Evolutionary conservation across 768 basidiomycete genomes (phyloP).

Genomic region (Crassisporium funariophilum): DNA sequence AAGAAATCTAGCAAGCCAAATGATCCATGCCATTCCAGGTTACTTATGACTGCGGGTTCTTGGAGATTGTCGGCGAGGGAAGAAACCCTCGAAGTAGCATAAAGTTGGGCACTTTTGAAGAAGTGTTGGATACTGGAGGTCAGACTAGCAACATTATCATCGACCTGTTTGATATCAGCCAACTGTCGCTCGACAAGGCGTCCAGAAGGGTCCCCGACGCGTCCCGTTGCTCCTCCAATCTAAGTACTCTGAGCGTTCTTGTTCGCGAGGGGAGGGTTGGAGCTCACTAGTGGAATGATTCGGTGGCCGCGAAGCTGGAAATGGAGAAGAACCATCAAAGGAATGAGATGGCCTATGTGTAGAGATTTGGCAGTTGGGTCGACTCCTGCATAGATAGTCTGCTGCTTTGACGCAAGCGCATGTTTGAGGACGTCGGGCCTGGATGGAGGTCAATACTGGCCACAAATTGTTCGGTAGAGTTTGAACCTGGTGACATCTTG

Average conservation of each 20-base stretch:
- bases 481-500: constrained; percentile 48
- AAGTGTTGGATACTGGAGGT: constrained; percentile 68
- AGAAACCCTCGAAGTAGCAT: constrained; percentile 47
- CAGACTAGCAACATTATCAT: constrained; percentile 66
- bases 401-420: constrained; percentile 39
- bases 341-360: constrained; percentile 93
- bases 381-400: constrained; percentile 82
- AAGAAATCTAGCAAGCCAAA: constrained; percentile 84
- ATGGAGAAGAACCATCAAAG: constrained; percentile 84
- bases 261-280: background rate
- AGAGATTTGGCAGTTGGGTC: constrained; percentile 91
- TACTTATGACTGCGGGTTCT: constrained; percentile 41
- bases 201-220: constrained; percentile 97
- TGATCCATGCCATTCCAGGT: constrained; percentile 75
- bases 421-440: constrained; percentile 45
- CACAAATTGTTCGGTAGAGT: background rate
- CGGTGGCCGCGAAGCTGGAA: constrained; percentile 86
- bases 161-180: constrained; percentile 59
- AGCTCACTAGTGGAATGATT: constrained; percentile 78
- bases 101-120: constrained; percentile 64
- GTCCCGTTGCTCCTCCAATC: constrained; percentile 96
- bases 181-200: constrained; percentile 78
- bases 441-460: constrained; percentile 2
- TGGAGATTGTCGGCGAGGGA: constrained; percentile 16
- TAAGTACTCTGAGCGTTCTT: constrained; percentile 31